Evolutionary conservation across 148 eudicot species (phyloP).

Genomic region (Vaccinium darrowii): DNA sequence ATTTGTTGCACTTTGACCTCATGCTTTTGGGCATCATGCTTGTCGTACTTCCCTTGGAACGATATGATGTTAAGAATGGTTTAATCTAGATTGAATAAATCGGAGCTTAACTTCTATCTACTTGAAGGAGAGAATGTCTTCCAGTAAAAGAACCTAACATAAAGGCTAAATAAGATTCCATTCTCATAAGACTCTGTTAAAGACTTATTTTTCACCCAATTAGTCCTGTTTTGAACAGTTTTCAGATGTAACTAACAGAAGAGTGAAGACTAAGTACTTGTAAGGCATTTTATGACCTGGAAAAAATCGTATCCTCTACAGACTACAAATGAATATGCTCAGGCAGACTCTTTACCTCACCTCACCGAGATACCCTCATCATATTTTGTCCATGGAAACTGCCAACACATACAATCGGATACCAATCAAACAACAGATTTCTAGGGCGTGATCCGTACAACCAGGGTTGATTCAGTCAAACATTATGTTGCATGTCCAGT

Average conservation of each 20-base stretch:
- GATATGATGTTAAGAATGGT: background rate
- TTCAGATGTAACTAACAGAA: background rate
- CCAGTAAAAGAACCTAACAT: background rate
- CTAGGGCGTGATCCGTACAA: background rate
- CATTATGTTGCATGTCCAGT: background rate
- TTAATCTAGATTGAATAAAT: background rate
- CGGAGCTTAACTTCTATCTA: background rate
- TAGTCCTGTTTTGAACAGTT: background rate
- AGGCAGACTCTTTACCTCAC: background rate
- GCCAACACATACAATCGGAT: background rate
- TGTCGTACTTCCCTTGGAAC: background rate
- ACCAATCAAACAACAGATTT: background rate
- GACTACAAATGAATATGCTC: background rate
- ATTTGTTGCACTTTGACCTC: background rate
- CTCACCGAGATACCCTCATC: background rate
- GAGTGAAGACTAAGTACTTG: background rate
- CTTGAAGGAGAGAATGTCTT: background rate
- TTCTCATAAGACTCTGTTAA: background rate
- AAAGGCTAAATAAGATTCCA: background rate
- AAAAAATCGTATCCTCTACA: too few relatives aligned
- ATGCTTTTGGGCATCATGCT: background rate
- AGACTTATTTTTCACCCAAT: background rate
- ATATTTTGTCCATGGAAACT: background rate
- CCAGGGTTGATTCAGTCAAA: background rate
- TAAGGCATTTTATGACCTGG: background rate